These are phyloP conservation scores for Patellifolia procumbens DNA, from an alignment of 179 eudicot species.

Conservation along the genomic window DNA sequence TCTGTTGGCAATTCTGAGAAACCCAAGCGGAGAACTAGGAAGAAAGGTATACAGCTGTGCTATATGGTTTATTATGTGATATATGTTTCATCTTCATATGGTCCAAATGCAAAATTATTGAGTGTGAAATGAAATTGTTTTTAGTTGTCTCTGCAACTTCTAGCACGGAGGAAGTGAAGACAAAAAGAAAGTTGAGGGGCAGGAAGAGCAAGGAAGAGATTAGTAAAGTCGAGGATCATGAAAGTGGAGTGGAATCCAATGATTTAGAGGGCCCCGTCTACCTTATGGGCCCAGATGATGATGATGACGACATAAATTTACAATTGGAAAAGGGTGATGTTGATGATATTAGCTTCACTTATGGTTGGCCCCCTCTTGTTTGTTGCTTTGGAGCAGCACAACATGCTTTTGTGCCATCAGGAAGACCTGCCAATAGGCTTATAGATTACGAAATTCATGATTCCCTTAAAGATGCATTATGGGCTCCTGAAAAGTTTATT, in stretches of 20 bases:
- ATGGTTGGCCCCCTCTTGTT: slow-evolving; percentile 85
- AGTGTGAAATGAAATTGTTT: neutral
- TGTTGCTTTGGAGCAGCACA: slow-evolving; percentile 93
- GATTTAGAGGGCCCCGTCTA: slow-evolving; percentile 40
- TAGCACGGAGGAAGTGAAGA: slow-evolving; percentile 37
- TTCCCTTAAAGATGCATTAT: slow-evolving; percentile 59
- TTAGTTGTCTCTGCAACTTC: slow-evolving; percentile 50
- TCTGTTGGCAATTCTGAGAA: slow-evolving; percentile 41
- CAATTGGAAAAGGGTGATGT: slow-evolving; percentile 45
- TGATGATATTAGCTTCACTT: slow-evolving; percentile 65
- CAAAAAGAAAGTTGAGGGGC: slow-evolving; percentile 45
- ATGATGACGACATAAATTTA: slow-evolving; percentile 47
- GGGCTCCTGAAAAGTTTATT: slow-evolving; percentile 75
- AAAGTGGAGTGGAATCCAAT: slow-evolving; percentile 42
- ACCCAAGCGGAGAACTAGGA: slow-evolving; percentile 54
- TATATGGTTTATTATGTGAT: neutral
- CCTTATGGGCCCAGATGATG: slow-evolving; percentile 39
- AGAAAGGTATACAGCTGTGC: slow-evolving; percentile 55
- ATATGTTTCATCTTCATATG: neutral
- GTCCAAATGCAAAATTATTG: neutral
- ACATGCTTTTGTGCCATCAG: slow-evolving; percentile 78
- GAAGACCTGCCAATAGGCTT: slow-evolving; percentile 78
- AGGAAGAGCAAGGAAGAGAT: slow-evolving; percentile 57
- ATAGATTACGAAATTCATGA: slow-evolving; percentile 74
- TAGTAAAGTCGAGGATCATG: slow-evolving; percentile 36